Conservation (phyloP, 1,284 basidiomycete genomes). For the Singerocomus inundabilis region DNA sequence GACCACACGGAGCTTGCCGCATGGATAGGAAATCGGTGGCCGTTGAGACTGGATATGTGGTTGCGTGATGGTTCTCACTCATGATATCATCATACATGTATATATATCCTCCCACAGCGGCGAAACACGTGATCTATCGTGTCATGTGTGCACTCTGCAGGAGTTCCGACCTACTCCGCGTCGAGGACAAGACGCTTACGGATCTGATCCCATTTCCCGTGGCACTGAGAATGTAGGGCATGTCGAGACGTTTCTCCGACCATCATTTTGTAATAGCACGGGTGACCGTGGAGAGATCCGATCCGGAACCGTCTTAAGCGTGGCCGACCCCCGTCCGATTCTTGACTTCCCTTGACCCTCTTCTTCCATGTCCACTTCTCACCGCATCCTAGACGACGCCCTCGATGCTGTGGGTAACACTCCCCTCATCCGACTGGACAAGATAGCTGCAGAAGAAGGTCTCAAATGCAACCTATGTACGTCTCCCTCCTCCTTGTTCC, state of each 20-base stretch:
- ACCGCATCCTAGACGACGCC: conserved; percentile 67
- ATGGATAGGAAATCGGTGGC: conserved; percentile 70
- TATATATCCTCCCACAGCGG: no score
- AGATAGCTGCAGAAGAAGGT: conserved; percentile 71
- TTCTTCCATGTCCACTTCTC: conserved; percentile 16
- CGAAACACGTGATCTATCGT: no score
- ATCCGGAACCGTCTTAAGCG: conserved; percentile 14
- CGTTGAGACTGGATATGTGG: conserved; percentile 44
- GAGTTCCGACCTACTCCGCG: no score
- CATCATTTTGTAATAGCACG: not conserved
- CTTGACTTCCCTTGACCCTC: not conserved
- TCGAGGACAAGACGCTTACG: no score
- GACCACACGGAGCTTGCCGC: conserved; percentile 66
- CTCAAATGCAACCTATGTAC: conserved; percentile 89
- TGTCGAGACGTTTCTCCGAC: not conserved
- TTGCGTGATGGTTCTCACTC: not conserved
- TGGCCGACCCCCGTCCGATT: no score
- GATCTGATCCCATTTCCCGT: no score
- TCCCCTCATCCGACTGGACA: conserved; percentile 85
- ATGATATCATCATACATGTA: no score
- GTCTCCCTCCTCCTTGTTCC: no score
- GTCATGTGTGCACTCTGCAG: no score
- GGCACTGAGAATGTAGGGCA: no score
- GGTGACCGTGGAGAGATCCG: conserved; percentile 18
- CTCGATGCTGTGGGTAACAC: conserved; percentile 89